These are phyloP conservation scores for Mycena rebaudengoi DNA, from an alignment of 768 basidiomycete species.

Conservation along the genomic window DNA sequence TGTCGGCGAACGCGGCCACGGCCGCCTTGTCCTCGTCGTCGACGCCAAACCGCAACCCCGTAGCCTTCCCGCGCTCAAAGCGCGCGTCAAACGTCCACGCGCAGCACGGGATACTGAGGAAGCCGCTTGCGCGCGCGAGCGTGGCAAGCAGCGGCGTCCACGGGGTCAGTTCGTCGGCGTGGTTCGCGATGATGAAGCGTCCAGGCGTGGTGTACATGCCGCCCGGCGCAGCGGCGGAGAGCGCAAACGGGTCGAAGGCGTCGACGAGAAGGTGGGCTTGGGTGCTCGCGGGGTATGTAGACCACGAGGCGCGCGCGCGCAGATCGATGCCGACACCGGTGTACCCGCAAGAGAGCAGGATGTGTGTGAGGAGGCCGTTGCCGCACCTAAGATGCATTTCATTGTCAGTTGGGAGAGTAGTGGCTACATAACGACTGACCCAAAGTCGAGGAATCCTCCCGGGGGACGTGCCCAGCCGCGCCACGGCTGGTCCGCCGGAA, in stretches of 20 bases:
- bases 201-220: constrained; percentile 47
- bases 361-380: constrained; percentile 92
- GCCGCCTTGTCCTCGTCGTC: constrained; percentile 26
- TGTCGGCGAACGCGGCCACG: constrained; percentile 39
- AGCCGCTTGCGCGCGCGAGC: constrained; percentile 65
- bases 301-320: constrained; percentile 87
- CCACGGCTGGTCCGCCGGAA: constrained; percentile 58
- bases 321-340: constrained; percentile 86
- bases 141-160: constrained; percentile 90
- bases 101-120: constrained; percentile 91
- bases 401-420: not conserved
- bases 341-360: constrained; percentile 87
- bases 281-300: constrained; percentile 72
- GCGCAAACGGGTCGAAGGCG: constrained; percentile 70
- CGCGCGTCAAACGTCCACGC: constrained; percentile 80
- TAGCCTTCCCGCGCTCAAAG: constrained; percentile 60
- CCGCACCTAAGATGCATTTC: constrained; percentile 72
- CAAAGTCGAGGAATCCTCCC: constrained; percentile 90
- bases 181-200: constrained; percentile 90
- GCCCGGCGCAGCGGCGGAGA: constrained; percentile 15
- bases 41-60: constrained; percentile 38
- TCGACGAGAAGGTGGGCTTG: constrained; percentile 68
- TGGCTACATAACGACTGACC: constrained; percentile 51
- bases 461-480: constrained; percentile 79
- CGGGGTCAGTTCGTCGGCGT: constrained; percentile 95